These are phyloP conservation scores for Metschnikowia orientalis DNA, from an alignment of 805 yeast genomes.

Conservation along the genomic window DNA sequence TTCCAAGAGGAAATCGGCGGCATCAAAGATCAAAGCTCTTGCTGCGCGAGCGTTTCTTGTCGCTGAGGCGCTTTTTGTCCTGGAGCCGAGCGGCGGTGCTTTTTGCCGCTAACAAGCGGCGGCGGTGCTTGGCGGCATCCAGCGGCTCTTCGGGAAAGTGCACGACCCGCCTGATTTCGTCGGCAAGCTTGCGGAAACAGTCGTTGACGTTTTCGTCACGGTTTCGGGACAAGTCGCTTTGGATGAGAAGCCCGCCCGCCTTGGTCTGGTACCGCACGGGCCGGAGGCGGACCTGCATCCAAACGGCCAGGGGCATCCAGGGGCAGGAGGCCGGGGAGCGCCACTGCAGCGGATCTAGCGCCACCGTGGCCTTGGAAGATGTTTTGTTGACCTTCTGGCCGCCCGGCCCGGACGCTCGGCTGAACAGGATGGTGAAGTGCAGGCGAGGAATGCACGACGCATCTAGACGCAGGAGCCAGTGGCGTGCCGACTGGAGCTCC, in stretches of 20 bases:
- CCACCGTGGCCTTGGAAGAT: slow-evolving; percentile 61
- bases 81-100: slow-evolving; percentile 30
- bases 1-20: no score
- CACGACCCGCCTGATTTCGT: slow-evolving; percentile 46
- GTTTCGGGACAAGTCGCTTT: slow-evolving; percentile 56
- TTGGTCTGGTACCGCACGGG: slow-evolving; percentile 53
- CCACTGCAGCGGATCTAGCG: slow-evolving; percentile 43
- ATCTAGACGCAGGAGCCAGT: slow-evolving; percentile 39
- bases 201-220: slow-evolving; percentile 52
- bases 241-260: slow-evolving; percentile 52
- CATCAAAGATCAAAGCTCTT: slow-evolving; percentile 29
- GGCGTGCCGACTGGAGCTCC: slow-evolving; percentile 26
- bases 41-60: slow-evolving; percentile 34
- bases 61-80: slow-evolving; percentile 35
- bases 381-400: slow-evolving; percentile 84
- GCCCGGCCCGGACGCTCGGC: slow-evolving; percentile 78
- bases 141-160: slow-evolving; percentile 46
- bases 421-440: slow-evolving; percentile 42
- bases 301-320: slow-evolving; percentile 60
- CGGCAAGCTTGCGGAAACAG: slow-evolving; percentile 57
- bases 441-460: slow-evolving; percentile 39
- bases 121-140: slow-evolving; percentile 44
- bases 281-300: slow-evolving; percentile 35
- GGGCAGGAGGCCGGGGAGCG: slow-evolving; percentile 31
- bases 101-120: slow-evolving; percentile 41